These are phyloP conservation scores for Botryococcus braunii DNA, from an alignment of 163 green algal species.

Conservation along the genomic window DNA sequence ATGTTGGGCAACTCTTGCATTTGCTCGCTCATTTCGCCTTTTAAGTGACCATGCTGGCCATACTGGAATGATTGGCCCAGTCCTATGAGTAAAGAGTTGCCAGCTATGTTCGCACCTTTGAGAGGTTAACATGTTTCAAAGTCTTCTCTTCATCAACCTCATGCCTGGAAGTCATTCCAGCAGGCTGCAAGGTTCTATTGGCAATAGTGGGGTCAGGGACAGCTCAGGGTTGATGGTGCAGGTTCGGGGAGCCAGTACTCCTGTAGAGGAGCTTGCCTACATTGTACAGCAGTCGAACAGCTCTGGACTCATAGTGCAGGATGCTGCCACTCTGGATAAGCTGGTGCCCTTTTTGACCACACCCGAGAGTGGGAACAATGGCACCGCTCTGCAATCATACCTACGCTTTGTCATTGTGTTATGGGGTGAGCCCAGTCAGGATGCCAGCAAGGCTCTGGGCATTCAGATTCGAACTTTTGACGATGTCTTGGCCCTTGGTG, in stretches of 20 bases:
- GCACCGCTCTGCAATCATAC: not conserved
- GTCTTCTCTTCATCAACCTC: not conserved
- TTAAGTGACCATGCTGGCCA: no score
- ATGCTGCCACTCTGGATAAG: conserved; percentile 40
- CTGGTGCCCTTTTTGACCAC: conserved; percentile 34
- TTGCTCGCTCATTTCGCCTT: no score
- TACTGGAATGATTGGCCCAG: no score
- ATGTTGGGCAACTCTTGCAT: no score
- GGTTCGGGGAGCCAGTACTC: conserved; percentile 58
- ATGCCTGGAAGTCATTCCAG: not conserved
- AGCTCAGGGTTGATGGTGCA: not conserved
- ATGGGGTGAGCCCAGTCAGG: conserved; percentile 39
- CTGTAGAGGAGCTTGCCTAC: conserved; percentile 66
- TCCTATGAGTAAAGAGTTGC: no score
- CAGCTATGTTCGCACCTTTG: not conserved
- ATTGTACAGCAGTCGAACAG: conserved; percentile 64
- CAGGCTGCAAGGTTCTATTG: not conserved
- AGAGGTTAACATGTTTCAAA: not conserved
- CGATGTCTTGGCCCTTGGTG: conserved; percentile 37
- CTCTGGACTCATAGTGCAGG: conserved; percentile 54
- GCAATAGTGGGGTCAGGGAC: not conserved
- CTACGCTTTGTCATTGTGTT: conserved; percentile 51
- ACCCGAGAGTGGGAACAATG: not conserved
- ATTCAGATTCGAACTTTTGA: conserved; percentile 45
- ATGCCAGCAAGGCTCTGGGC: conserved; percentile 9